Evolutionary conservation across 768 basidiomycete species (phyloP).

Genomic region (Terana coerulea): DNA sequence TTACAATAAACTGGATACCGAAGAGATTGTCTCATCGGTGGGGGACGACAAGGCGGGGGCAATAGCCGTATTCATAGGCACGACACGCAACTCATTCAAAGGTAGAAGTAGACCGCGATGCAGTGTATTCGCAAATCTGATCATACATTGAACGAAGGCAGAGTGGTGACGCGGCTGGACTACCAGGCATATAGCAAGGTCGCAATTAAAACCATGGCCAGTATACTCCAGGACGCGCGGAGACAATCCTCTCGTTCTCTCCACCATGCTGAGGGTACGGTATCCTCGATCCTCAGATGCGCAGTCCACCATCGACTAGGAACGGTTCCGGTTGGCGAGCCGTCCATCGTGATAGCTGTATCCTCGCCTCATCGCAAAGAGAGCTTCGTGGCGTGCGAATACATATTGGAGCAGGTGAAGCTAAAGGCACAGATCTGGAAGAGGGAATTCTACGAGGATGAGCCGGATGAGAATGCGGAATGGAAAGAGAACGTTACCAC

Average conservation of each 20-base stretch:
- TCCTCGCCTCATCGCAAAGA: conserved; percentile 82
- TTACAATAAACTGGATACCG: conserved; percentile 51
- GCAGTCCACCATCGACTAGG: conserved; percentile 77
- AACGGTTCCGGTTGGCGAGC: conserved; percentile 69
- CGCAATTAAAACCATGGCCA: conserved; percentile 72
- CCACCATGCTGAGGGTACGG: conserved; percentile 16
- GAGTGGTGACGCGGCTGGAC: conserved; percentile 66
- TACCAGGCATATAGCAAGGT: conserved; percentile 83
- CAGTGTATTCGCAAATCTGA: background rate
- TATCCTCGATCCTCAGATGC: conserved; percentile 44
- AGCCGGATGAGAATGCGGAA: conserved; percentile 46
- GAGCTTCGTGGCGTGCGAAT: conserved; percentile 76
- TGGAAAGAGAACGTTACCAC: conserved; percentile 24
- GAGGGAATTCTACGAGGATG: conserved; percentile 79
- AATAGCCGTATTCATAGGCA: conserved; percentile 75
- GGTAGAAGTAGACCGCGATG: conserved; percentile 37
- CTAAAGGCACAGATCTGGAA: conserved; percentile 87
- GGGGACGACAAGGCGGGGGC: conserved; percentile 66
- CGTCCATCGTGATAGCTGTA: conserved; percentile 83
- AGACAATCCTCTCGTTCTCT: conserved; percentile 39
- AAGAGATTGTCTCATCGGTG: conserved; percentile 58
- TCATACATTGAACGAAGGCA: conserved; percentile 41
- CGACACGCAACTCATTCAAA: conserved; percentile 83
- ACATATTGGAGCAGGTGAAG: conserved; percentile 85
- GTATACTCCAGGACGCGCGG: conserved; percentile 50